phyloP scores from a whole-genome alignment of 176 grass and related monocot genomes.

The Triticum aestivum region IWGSC_CS_RefSeq_v2.1 NC_057806.1:658494677-658495176 shows the following conservation, averaged over 20 bases:
- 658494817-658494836: not conserved
- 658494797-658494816: not conserved
- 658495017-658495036: too few species aligned
- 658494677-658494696: not conserved
- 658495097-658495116: too few species aligned
- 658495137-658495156: too few species aligned
- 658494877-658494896: not conserved
- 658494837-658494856: not conserved
- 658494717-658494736: not conserved
- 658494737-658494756: not conserved
- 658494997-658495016: too few species aligned
- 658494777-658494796: not conserved
- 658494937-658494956: too few species aligned
- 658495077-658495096: too few species aligned
- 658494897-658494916: not conserved
- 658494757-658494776: slow-evolving; percentile 8
- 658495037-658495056: too few species aligned
- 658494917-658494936: not conserved
- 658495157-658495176: too few species aligned
- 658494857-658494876: not conserved
- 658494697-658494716: not conserved
- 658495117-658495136: too few species aligned
- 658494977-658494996: too few species aligned
- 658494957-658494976: too few species aligned
- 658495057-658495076: too few species aligned